Base-by-base conservation (phyloP, 108 stramenopile genomes). In the Asterionellopsis glacialis region DNA sequence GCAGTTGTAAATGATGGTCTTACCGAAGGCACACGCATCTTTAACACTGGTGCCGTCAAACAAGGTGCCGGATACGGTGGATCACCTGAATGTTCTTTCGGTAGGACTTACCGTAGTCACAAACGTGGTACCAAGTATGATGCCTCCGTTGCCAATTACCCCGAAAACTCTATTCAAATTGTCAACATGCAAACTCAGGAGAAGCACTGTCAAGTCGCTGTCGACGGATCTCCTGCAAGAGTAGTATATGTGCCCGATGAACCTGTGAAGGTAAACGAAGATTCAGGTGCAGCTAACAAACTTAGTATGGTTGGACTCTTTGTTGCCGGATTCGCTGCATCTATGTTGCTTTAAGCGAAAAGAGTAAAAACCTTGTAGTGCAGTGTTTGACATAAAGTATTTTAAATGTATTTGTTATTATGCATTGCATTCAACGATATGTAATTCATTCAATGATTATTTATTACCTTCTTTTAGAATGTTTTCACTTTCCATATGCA, bases 51-150 rank as follows among this genome's bases (percentile, higher is more conserved):
- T 41, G 52, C 39, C 26, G 55, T 65, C 0, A 19, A 45, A 10
- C 64, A 65, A 45, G 64, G 64, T 18, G 41, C 10, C 4, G 41
- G 41, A 10, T 65, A 65, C 42, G 53, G 41, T 23, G 18, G 27
- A n/a, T 65, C 64, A 25, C 24, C 53, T 21, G 64, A 65, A 43
- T 65, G 64, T 28, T 18, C 41, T n/a, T 65, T 65, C 41, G 64
- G 64, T 15, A 27, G 64, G 11, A 55, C 64, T 41, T 65, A 65
- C 64, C 64, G 64, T 56, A 26, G 14, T 11, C 64, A 65, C 54
- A 65, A 65, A 23, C 54, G 64, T 12, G 64, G 64, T 18, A 19
- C 23, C 11, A 65, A 47, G 14, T 65, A 65, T 22, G 64, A 65
- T 28, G 64, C 64, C 13, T 27, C 53, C 45, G 55, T 65, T 5